These are phyloP conservation scores for Stygiomarasmius scandens DNA, from an alignment of 1,284 basidiomycete species.

Conservation along the genomic window DNA sequence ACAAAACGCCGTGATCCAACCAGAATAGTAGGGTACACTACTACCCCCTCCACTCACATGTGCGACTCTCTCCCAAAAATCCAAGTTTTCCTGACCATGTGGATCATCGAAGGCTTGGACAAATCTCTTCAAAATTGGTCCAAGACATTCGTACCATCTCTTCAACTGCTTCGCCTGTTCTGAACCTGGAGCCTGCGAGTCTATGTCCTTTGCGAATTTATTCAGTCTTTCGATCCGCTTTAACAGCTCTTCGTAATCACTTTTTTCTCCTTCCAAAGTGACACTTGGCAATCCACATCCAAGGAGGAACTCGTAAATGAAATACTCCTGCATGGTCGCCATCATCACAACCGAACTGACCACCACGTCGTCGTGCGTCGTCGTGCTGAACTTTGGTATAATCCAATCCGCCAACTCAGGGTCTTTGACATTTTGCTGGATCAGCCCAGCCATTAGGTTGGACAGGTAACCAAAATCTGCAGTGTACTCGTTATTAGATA, in stretches of 20 bases:
- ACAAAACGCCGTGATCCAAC: slow-evolving; percentile 44
- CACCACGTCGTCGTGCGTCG: slow-evolving; percentile 41
- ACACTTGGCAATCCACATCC: slow-evolving; percentile 50
- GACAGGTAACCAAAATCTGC: slow-evolving; percentile 38
- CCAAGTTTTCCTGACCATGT: slow-evolving; percentile 21
- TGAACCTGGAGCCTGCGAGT: neutral
- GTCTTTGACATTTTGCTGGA: slow-evolving; percentile 40
- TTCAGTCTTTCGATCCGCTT: slow-evolving; percentile 35
- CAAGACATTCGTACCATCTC: slow-evolving; percentile 36
- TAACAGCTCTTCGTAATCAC: slow-evolving; percentile 36
- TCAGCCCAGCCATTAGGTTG: slow-evolving; percentile 32
- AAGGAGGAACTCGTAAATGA: slow-evolving; percentile 33
- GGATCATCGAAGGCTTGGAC: slow-evolving; percentile 34
- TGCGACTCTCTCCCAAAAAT: slow-evolving; percentile 34
- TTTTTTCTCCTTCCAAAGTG: slow-evolving; percentile 43
- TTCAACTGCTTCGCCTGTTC: slow-evolving; percentile 35
- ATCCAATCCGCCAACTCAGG: slow-evolving; percentile 42
- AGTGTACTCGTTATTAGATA: slow-evolving; percentile 21
- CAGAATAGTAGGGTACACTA: slow-evolving; percentile 21
- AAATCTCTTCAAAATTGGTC: slow-evolving; percentile 38
- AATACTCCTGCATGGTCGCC: slow-evolving; percentile 44
- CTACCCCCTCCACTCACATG: slow-evolving; percentile 22
- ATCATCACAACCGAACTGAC: slow-evolving; percentile 48
- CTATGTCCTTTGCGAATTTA: neutral
- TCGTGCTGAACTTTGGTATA: slow-evolving; percentile 50